Percentiles rank a stretch among this genome's conserved stretches.
Evolutionary conservation across 2,329 filamentous ascomycete genomes (phyloP).

Genomic region (Fusarium xylarioides): DNA sequence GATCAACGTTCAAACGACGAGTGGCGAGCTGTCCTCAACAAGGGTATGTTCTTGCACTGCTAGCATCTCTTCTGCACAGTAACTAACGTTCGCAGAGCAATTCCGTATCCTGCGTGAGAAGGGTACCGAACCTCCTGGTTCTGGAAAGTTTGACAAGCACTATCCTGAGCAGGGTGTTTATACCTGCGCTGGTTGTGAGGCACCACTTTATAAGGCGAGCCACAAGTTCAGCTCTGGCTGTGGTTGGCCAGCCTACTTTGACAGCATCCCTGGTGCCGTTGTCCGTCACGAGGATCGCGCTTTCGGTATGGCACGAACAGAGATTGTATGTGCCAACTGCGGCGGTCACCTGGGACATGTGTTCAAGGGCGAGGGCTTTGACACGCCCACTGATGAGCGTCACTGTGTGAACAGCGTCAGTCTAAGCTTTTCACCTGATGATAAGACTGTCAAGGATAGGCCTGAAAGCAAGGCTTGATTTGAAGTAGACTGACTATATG

Average conservation of each 20-base stretch:
- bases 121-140: slow-evolving; percentile 84
- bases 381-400: slow-evolving; percentile 90
- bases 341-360: slow-evolving; percentile 95
- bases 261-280: slow-evolving; percentile 91
- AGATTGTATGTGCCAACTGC: slow-evolving; percentile 95
- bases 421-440: slow-evolving; percentile 79
- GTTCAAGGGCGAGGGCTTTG: slow-evolving; percentile 87
- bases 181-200: slow-evolving; percentile 83
- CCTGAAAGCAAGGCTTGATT: slow-evolving; percentile 50
- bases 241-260: slow-evolving; percentile 98
- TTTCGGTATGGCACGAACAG: slow-evolving; percentile 85
- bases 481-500: not conserved
- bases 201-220: slow-evolving; percentile 89
- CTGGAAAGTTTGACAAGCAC: slow-evolving; percentile 90
- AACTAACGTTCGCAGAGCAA: slow-evolving; percentile 72
- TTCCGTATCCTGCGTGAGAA: slow-evolving; percentile 93
- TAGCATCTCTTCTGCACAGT: not conserved
- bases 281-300: slow-evolving; percentile 79
- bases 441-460: slow-evolving; percentile 56
- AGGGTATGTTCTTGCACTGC: slow-evolving; percentile 48
- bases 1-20: slow-evolving; percentile 82
- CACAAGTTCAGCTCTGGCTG: slow-evolving; percentile 98
- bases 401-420: slow-evolving; percentile 97
- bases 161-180: slow-evolving; percentile 80
- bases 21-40: slow-evolving; percentile 86